Percentiles rank a stretch among this genome's conserved stretches.
Conservation (phyloP, 352 stramenopile species). For the Elongisporangium anandrum region DNA sequence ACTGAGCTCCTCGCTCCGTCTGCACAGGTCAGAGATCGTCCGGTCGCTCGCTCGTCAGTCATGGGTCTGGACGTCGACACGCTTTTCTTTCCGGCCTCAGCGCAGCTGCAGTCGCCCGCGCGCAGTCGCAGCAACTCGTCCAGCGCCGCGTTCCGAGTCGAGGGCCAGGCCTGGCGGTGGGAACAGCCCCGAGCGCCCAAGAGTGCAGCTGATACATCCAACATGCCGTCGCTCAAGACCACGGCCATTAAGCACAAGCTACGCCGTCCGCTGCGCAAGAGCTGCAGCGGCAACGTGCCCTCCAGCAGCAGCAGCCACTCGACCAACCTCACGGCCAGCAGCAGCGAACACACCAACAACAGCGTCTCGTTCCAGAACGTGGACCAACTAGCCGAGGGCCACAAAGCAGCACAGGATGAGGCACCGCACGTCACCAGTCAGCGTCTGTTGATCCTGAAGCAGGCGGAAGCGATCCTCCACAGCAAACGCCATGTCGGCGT, state of each 20-base stretch:
- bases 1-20: background rate
- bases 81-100: background rate
- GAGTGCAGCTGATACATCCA: conserved; percentile 6
- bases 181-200: conserved; percentile 3
- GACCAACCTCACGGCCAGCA: background rate
- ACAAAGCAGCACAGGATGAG: conserved; percentile 21
- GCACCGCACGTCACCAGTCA: conserved; percentile 20
- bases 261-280: conserved; percentile 27
- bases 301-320: background rate
- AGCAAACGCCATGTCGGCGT: conserved; percentile 63
- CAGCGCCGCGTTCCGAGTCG: background rate
- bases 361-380: background rate
- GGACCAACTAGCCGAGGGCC: conserved; percentile 9
- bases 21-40: background rate
- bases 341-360: background rate
- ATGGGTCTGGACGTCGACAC: background rate
- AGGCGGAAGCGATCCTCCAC: conserved; percentile 57
- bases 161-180: conserved; percentile 30
- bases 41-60: background rate
- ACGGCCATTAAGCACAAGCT: conserved; percentile 16
- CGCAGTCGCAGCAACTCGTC: background rate
- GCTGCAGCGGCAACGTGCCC: conserved; percentile 15
- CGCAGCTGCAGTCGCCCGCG: background rate
- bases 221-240: conserved; percentile 12
- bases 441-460: conserved; percentile 39